Conservation (phyloP, 2,329 filamentous ascomycete species). For the Dactylonectria macrodidyma region DNA sequence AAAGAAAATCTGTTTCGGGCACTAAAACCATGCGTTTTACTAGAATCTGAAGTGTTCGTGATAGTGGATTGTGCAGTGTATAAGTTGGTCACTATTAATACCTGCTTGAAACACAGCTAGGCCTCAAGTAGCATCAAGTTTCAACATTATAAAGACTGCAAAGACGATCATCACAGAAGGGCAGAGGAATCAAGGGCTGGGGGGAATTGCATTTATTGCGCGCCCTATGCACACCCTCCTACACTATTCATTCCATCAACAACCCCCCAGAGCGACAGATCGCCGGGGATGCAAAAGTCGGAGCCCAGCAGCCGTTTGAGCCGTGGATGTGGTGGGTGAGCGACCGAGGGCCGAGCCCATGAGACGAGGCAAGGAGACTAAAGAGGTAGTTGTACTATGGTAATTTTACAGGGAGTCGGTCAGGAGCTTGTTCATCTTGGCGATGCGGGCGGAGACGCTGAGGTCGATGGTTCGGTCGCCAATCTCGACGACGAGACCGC, state of each 20-base stretch:
- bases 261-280: constrained; percentile 38
- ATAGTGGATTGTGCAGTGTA: too few species aligned
- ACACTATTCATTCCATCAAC: constrained; percentile 51
- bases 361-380: constrained; percentile 46
- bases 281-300: constrained; percentile 39
- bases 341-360: constrained; percentile 22
- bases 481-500: constrained; percentile 95
- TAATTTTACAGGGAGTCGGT: constrained; percentile 91
- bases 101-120: too few species aligned
- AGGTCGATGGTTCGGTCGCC: constrained; percentile 99
- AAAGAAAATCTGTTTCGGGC: neutral
- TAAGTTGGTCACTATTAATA: too few species aligned
- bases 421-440: constrained; percentile 99
- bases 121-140: neutral
- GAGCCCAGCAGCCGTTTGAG: constrained; percentile 34
- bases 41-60: too few species aligned
- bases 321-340: constrained; percentile 25
- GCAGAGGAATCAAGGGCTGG: constrained; percentile 11
- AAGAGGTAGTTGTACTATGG: constrained; percentile 45
- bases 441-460: constrained; percentile 93
- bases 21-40: too few species aligned
- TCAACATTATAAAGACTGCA: neutral
- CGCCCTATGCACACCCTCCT: constrained; percentile 48
- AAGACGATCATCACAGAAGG: constrained; percentile 14
- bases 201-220: constrained; percentile 50